Base-by-base conservation (phyloP, 768 basidiomycete genomes). In the Russula lepida region DNA sequence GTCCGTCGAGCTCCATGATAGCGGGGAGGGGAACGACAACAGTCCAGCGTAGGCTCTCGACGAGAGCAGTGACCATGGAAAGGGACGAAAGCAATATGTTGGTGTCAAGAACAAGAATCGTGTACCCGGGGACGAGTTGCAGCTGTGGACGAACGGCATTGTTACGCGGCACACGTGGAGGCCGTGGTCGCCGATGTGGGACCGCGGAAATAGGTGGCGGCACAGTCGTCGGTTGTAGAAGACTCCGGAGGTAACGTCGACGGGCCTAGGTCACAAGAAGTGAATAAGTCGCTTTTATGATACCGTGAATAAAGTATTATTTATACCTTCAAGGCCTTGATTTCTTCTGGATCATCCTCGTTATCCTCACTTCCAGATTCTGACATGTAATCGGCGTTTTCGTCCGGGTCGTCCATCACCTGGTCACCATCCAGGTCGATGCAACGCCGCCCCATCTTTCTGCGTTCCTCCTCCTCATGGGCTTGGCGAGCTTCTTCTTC, bases 1-100 rank as follows among this genome's bases (percentile, higher is more conserved):
- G 83, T n/a, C 94, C 93, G 66, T 99, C 95, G 8, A 99, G 85
- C 68, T 99, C 97, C 80, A 95, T 98, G 69, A 98, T 82, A 63
- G 97, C 95, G 0, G 94, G 95, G 3, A 98, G 81, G 4, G 97
- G 97, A 0, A 99, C 77, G 60, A 99, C 78, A 49, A 95, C 79
- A 0, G 92, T 97, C 93, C 94, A 98, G 28, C 76, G 77, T 19
- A 84, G 73, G 62, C 84, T 85, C 71, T 95, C 91, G 54, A 98
- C 78, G 60, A 98, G 77, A 13, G 85, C 80, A 0, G 81, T 72
- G 60, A 99, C 78, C 65, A 88, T 76, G 0, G 84, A 71, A 4
- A 98, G 77, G 0, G 92, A 92, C 0, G 91, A 88, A 17, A 98
- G 80, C 0, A 99, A 77, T 58, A 98, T 90, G 74, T 98, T 98